Evolutionary conservation across 1,284 basidiomycete genomes (phyloP).

Genomic region (Ustilago shanxiensis): DNA sequence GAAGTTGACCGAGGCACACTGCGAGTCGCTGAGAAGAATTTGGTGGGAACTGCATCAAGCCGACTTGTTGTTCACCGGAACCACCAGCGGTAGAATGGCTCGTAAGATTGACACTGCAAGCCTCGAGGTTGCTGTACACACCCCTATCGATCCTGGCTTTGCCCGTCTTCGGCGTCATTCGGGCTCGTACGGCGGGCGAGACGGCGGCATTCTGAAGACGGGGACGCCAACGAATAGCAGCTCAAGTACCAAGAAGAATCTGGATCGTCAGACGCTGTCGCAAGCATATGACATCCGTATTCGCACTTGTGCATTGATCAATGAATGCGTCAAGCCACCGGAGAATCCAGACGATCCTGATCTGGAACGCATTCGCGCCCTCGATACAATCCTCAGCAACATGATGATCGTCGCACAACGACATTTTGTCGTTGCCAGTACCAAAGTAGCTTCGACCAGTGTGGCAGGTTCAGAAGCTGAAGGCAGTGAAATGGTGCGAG

Average conservation of each 20-base stretch:
- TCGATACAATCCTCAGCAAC: conserved; percentile 35
- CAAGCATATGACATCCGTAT: conserved; percentile 25
- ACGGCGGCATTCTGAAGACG: not conserved
- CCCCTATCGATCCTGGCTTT: conserved; percentile 17
- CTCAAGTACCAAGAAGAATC: not conserved
- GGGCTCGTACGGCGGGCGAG: no score
- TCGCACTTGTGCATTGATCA: conserved; percentile 18
- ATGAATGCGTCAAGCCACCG: conserved; percentile 19
- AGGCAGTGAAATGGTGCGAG: no score
- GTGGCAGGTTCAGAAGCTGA: not conserved
- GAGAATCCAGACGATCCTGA: conserved; percentile 18
- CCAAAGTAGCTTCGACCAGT: not conserved
- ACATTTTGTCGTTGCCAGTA: conserved; percentile 10
- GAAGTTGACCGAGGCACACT: not conserved
- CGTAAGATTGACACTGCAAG: not conserved
- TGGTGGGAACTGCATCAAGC: conserved; percentile 27
- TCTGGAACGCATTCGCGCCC: conserved; percentile 8
- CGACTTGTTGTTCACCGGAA: conserved; percentile 25
- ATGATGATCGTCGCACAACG: conserved; percentile 21
- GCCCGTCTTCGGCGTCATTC: not conserved
- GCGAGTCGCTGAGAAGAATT: conserved; percentile 7
- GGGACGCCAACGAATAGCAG: not conserved
- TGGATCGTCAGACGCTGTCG: conserved; percentile 4
- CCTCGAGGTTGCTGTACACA: conserved; percentile 19
- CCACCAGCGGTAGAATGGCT: conserved; percentile 16